Evolutionary conservation across 768 basidiomycete species (phyloP).

Genomic region (Russula sp.): DNA sequence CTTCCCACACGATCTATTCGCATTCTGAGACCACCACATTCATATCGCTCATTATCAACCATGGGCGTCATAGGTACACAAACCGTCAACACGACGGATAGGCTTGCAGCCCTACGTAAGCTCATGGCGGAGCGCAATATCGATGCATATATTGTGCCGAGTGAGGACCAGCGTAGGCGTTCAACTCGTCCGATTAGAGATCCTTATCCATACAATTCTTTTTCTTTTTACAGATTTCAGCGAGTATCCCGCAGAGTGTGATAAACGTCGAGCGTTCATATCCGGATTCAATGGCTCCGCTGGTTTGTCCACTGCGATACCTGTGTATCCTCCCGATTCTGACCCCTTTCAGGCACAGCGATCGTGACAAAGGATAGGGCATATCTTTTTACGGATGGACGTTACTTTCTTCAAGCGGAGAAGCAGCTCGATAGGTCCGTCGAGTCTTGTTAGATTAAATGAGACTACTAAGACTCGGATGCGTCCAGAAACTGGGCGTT

Average conservation of each 20-base stretch:
- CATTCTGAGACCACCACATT: neutral
- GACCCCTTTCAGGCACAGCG: slow-evolving; percentile 53
- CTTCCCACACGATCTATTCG: slow-evolving; percentile 12
- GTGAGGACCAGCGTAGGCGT: slow-evolving; percentile 85
- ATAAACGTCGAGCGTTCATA: slow-evolving; percentile 80
- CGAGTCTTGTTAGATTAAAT: neutral
- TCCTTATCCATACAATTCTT: neutral
- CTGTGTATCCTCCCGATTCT: neutral
- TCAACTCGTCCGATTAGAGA: neutral
- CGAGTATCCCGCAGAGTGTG: slow-evolving; percentile 83
- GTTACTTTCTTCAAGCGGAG: slow-evolving; percentile 91
- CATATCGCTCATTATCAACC: slow-evolving; percentile 18
- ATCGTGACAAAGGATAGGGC: slow-evolving; percentile 67
- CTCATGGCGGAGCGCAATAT: slow-evolving; percentile 62
- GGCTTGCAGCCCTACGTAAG: slow-evolving; percentile 58
- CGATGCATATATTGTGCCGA: slow-evolving; percentile 76
- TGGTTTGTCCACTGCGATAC: slow-evolving; percentile 42
- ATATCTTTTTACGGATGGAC: slow-evolving; percentile 88
- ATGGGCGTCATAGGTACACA: slow-evolving; percentile 37
- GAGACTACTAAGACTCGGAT: neutral
- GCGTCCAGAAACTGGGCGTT: slow-evolving; percentile 74
- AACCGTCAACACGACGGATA: slow-evolving; percentile 56
- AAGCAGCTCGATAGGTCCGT: slow-evolving; percentile 80
- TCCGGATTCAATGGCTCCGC: slow-evolving; percentile 95
- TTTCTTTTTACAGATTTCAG: slow-evolving; percentile 62